Evolutionary conservation across 352 stramenopile species (phyloP), one percentile per base, ranked within the genome.

Genomic region (Phytophthora niederhauseri): DNA sequence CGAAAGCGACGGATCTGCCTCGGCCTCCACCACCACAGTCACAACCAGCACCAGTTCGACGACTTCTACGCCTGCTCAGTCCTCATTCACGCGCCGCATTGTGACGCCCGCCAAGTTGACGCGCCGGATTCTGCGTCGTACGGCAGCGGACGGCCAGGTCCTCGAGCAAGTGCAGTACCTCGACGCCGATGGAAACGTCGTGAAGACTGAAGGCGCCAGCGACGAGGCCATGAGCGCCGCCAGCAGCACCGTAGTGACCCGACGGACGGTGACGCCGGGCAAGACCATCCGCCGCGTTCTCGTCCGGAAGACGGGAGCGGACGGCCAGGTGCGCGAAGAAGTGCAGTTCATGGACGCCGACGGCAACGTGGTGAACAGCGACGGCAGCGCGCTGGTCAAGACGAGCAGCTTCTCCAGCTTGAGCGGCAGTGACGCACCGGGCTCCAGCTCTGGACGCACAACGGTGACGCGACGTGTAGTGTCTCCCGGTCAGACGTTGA

Each of bases 111-210:
- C 19, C 3, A 71, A 66, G 31, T 34, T 73, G 50, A 76, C 53
- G 2, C 55, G 53, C 6, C 64, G 62, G 8, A 62, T 46, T n/a
- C 36, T 77, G n/a, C 70, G 70, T 57, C 70, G 65, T 2, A 72
- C 67, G 34, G 65, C 55, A 38, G 51, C 50, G 6, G 59, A 72
- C 17, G 65, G 70, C 3, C 48, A 68, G 48, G 56, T 72, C 11
- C 30, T 64, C 26, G 61, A 75, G 52, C 19, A 72, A 61, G 61
- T 75, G 7, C 56, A 77, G 51, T 78, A 70, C 24, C 43, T 82
- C 12, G 64, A 71, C 19, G 57, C 46, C 17, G 61, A 72, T 34
- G 64, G 60, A 30, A 73, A 75, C 26, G 34, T 77, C 24, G 66
- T 77, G 24, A 17, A 45, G 24, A 61, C 63, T 24, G 57, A 76